phyloP scores from a whole-genome alignment of 129 eudicot species.

The Arctium lappa region DNA sequence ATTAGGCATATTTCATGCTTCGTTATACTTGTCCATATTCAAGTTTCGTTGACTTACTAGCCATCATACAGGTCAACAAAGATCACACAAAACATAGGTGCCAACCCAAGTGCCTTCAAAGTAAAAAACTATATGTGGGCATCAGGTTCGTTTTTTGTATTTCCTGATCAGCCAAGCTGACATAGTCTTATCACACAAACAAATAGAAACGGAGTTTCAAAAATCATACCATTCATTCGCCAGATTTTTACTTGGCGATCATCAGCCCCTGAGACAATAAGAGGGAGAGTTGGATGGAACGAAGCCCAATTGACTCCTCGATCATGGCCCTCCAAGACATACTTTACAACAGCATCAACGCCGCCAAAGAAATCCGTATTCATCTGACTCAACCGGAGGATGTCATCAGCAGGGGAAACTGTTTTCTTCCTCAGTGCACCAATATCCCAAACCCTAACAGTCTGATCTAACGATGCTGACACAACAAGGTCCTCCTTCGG shows the following conservation, averaged over 20 bases:
- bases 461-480: conserved; percentile 67
- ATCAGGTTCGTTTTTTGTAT: background rate
- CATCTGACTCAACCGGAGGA: conserved; percentile 56
- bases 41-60: too few species aligned
- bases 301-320: conserved; percentile 71
- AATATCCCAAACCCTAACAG: conserved; percentile 75
- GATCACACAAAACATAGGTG: too few species aligned
- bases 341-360: conserved; percentile 65
- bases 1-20: too few species aligned
- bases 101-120: too few species aligned
- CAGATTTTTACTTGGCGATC: conserved; percentile 65
- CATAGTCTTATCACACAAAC: background rate
- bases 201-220: background rate
- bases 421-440: conserved; percentile 66
- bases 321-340: conserved; percentile 63
- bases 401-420: conserved; percentile 63
- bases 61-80: too few species aligned
- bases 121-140: background rate
- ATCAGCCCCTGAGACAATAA: conserved; percentile 65
- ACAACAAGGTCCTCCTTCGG: conserved; percentile 50
- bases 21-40: too few species aligned
- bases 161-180: conserved; percentile 3
- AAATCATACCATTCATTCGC: conserved; percentile 57
- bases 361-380: conserved; percentile 60
- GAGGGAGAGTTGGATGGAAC: conserved; percentile 59